phyloP scores from a whole-genome alignment of 2,329 filamentous ascomycete genomes.

The Fusarium zealandicum region DNA sequence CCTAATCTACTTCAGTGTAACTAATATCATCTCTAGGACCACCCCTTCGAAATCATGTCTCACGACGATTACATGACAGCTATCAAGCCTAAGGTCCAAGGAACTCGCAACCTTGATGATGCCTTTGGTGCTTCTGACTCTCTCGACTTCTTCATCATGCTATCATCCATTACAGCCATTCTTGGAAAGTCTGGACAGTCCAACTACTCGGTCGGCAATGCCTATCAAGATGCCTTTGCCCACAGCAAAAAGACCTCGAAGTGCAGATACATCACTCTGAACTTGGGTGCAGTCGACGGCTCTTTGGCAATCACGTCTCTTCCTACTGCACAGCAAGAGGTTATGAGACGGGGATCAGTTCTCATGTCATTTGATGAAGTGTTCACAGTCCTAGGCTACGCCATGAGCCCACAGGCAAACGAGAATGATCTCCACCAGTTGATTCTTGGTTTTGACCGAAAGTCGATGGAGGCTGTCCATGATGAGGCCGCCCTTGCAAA shows the following conservation, averaged over 20 bases:
- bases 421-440: slow-evolving; percentile 7
- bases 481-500: slow-evolving; percentile 18
- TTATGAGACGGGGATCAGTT: slow-evolving; percentile 13
- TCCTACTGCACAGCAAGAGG: slow-evolving; percentile 13
- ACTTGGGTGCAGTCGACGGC: slow-evolving; percentile 16
- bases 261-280: slow-evolving; percentile 20
- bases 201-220: slow-evolving; percentile 20
- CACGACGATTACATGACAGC: slow-evolving; percentile 13
- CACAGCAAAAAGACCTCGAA: slow-evolving; percentile 6
- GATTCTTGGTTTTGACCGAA: slow-evolving; percentile 20
- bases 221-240: slow-evolving; percentile 23
- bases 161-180: slow-evolving; percentile 23
- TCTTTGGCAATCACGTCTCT: slow-evolving; percentile 18
- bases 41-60: slow-evolving; percentile 20
- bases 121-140: slow-evolving; percentile 9
- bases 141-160: slow-evolving; percentile 28
- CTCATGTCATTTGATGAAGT: slow-evolving; percentile 23
- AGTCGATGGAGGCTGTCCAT: slow-evolving; percentile 16
- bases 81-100: slow-evolving; percentile 23
- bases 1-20: neutral
- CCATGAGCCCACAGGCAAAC: slow-evolving; percentile 11
- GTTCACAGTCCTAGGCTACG: slow-evolving; percentile 13
- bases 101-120: slow-evolving; percentile 17
- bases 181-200: slow-evolving; percentile 16
- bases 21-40: slow-evolving; percentile 2